Percentiles rank a stretch among this genome's conserved stretches.
These are phyloP conservation scores for Fusarium brachygibbosum DNA, from an alignment of 2,329 filamentous ascomycete genomes.

Conservation along the genomic window DNA sequence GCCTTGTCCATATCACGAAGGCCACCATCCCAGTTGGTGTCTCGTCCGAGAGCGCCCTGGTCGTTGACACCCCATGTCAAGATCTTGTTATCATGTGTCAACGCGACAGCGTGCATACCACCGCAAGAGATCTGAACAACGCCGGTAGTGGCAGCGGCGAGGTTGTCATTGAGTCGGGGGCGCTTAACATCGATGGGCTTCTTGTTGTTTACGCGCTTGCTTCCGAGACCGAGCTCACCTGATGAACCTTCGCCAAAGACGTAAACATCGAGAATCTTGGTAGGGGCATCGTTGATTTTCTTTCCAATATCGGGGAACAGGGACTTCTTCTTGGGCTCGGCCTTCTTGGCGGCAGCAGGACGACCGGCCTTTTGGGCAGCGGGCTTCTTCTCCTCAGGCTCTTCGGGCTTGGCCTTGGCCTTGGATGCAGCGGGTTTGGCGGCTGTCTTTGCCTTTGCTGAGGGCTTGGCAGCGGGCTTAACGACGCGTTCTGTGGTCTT, in stretches of 20 bases:
- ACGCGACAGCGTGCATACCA: constrained; percentile 83
- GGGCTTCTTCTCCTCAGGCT: constrained; percentile 60
- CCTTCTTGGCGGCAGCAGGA: constrained; percentile 36
- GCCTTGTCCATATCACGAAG: constrained; percentile 68
- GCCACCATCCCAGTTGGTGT: constrained; percentile 77
- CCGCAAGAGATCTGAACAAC: constrained; percentile 83
- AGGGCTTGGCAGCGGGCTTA: constrained; percentile 49
- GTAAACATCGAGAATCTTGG: constrained; percentile 76
- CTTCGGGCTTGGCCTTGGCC: constrained; percentile 55
- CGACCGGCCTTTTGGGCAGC: constrained; percentile 36
- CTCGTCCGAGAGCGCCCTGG: constrained; percentile 81
- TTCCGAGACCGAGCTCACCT: constrained; percentile 86
- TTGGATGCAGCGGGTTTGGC: constrained; percentile 49
- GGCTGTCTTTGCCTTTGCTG: constrained; percentile 43
- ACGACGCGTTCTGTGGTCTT: constrained; percentile 45
- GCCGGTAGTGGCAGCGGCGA: constrained; percentile 71
- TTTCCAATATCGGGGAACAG: constrained; percentile 66
- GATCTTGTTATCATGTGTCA: constrained; percentile 85
- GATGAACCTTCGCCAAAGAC: constrained; percentile 84
- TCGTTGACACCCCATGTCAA: constrained; percentile 92
- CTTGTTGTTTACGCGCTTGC: constrained; percentile 71
- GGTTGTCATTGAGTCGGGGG: constrained; percentile 82
- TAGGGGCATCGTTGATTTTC: constrained; percentile 76
- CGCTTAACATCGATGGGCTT: constrained; percentile 82
- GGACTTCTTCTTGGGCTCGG: constrained; percentile 58